Evolutionary conservation across 352 stramenopile genomes (phyloP).

Genomic region (Vaucheria bursata): DNA sequence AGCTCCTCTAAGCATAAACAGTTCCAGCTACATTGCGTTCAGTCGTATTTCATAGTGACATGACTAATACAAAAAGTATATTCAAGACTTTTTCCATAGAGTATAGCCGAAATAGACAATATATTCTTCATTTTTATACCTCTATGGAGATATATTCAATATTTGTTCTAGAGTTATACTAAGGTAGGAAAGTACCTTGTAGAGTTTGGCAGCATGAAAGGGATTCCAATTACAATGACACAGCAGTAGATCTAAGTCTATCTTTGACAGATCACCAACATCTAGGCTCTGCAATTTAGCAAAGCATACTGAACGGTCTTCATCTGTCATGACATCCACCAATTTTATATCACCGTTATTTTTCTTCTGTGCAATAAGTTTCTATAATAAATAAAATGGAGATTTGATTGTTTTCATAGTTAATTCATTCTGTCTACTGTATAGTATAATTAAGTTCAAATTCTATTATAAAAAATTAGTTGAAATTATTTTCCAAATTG

Average conservation of each 20-base stretch:
- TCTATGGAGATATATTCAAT: background rate
- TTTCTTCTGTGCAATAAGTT: too few relatives aligned
- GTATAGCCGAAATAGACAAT: background rate
- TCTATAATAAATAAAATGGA: too few relatives aligned
- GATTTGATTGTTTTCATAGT: too few relatives aligned
- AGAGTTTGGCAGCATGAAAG: conserved; percentile 19
- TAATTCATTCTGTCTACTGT: too few relatives aligned
- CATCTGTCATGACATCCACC: too few relatives aligned
- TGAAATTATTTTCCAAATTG: too few relatives aligned
- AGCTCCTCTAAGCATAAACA: too few relatives aligned
- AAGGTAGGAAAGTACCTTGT: conserved; percentile 11
- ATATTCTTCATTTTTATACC: background rate
- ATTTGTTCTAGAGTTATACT: background rate
- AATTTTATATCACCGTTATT: too few relatives aligned
- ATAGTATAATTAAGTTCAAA: too few relatives aligned
- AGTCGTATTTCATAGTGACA: background rate
- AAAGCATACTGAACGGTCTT: conserved; percentile 25
- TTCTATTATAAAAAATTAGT: too few relatives aligned
- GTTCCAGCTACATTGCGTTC: too few relatives aligned
- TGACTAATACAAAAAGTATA: background rate
- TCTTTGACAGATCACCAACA: conserved; percentile 12
- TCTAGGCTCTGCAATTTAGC: conserved; percentile 28
- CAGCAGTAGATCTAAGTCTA: conserved; percentile 19
- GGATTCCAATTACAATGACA: conserved; percentile 31
- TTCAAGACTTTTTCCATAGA: background rate